Percentiles rank a stretch among this genome's conserved stretches.
These are phyloP conservation scores for Aspergillus sp. DNA, from an alignment of 2,329 filamentous ascomycete genomes.

Conservation along the genomic window DNA sequence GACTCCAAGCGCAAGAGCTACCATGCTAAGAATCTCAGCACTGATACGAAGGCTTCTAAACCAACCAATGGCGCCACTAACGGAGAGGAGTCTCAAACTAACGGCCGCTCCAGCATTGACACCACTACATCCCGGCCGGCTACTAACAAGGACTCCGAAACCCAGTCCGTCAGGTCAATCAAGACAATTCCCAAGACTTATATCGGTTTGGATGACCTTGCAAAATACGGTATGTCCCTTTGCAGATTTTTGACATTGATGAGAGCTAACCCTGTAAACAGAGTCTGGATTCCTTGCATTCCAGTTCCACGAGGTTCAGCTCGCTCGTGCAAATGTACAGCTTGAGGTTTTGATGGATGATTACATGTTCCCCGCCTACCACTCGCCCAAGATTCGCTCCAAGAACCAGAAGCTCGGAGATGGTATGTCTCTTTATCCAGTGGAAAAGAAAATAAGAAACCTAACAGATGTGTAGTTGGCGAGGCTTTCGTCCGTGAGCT, in stretches of 20 bases:
- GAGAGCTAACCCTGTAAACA: slow-evolving; percentile 35
- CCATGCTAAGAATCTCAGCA: slow-evolving; percentile 25
- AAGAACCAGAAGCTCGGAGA: slow-evolving; percentile 76
- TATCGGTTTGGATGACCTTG: slow-evolving; percentile 73
- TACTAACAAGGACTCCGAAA: slow-evolving; percentile 43
- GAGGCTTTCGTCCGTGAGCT: slow-evolving; percentile 95
- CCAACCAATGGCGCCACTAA: slow-evolving; percentile 13
- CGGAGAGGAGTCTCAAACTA: slow-evolving; percentile 29
- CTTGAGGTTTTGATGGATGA: slow-evolving; percentile 92
- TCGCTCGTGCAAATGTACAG: slow-evolving; percentile 69
- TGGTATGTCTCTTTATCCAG: slow-evolving; percentile 42
- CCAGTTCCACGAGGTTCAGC: slow-evolving; percentile 83
- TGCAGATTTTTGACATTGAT: background rate
- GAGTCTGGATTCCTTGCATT: slow-evolving; percentile 93
- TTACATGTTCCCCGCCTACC: slow-evolving; percentile 85
- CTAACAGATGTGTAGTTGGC: slow-evolving; percentile 51
- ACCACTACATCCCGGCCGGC: slow-evolving; percentile 29
- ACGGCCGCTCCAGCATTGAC: slow-evolving; percentile 28
- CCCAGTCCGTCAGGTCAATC: slow-evolving; percentile 39
- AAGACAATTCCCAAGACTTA: slow-evolving; percentile 65
- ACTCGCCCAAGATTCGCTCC: slow-evolving; percentile 68
- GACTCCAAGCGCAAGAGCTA: slow-evolving; percentile 22
- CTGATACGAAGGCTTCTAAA: slow-evolving; percentile 24
- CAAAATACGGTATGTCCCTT: slow-evolving; percentile 61
- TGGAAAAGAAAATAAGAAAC: background rate